Base-by-base conservation (phyloP, 371 early-diverging fungal species). In the Choanephora cucurbitarum region DNA sequence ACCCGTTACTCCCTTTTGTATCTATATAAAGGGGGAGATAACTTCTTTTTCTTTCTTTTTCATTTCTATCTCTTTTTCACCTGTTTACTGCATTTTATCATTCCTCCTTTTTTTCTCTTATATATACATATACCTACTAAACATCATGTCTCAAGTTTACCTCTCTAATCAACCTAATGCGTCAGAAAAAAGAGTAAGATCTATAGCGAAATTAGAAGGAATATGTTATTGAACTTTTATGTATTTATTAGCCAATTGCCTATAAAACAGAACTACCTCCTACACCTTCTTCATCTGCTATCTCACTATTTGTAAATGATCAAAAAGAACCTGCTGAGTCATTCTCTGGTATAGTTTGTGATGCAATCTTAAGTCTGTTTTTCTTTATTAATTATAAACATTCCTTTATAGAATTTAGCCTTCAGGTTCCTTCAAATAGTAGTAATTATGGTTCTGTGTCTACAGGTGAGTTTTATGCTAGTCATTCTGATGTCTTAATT, bases 201-300 rank as follows among this genome's bases (percentile, higher is more conserved):
- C 28, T n/a, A n/a, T n/a, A n/a, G n/a, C n/a, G n/a, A 28, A 28
- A 28, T 3, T 7, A 28, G 28, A 28, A 28, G 33, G 31, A 44
- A 44, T 19, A 54, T n/a, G 24, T 41, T 32, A 43, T 32, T 40
- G 23, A 52, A 18, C 19, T 5, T n/a, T 14, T 15, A 7, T 8
- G n/a, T 21, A 8, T 21, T 34, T 31, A 32, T 43, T 17, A 43
- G 10, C 42, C 28, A 11, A 28, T 42, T 17, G 21, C 7, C 5
- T 41, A 32, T 39, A 41, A 6, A 7, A 23, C 53, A 58, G 55
- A 64, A 33, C 28, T 64, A 15, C 55, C 56, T 15, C 55, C 58
- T 17, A 58, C 58, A 17, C 51, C 59, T 46, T 58, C 55, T 3
- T 56, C 62, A 5, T 55, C 57, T 18, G 21, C 51, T 8, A 45